A percentile compares a stretch with the other conserved stretches of the same genome.
Conservation (phyloP, 2,329 filamentous ascomycete genomes). For the Xylariaceae sp. region DNA sequence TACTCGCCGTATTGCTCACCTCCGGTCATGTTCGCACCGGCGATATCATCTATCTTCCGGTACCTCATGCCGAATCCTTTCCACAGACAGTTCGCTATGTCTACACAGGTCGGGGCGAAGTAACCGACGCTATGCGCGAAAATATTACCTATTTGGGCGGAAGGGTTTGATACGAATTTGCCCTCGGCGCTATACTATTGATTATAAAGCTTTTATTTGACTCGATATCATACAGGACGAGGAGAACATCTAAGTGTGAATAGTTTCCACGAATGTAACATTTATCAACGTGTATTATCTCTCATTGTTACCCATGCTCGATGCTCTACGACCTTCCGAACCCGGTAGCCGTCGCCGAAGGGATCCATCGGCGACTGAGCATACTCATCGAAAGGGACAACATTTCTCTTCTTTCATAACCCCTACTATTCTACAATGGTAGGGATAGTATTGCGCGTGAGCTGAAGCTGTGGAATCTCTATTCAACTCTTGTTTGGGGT, state of each 20-base stretch:
- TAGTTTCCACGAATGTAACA: not conserved
- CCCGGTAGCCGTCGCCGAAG: not conserved
- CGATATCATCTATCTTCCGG: conserved; percentile 53
- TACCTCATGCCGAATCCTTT: conserved; percentile 56
- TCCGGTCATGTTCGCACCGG: conserved; percentile 49
- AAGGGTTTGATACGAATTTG: conserved; percentile 32
- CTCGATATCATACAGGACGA: not conserved
- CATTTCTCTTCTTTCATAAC: not conserved
- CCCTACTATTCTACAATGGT: not conserved
- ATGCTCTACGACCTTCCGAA: not conserved
- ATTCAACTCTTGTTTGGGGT: not conserved
- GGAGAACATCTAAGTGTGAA: not conserved
- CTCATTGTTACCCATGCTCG: not conserved
- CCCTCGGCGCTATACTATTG: not conserved
- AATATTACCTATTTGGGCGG: conserved; percentile 56
- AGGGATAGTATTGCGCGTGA: too few relatives aligned
- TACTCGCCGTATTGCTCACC: conserved; percentile 51
- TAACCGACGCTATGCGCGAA: conserved; percentile 44
- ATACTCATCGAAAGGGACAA: not conserved
- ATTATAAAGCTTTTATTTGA: not conserved
- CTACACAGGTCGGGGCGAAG: conserved; percentile 48
- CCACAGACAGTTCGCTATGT: conserved; percentile 50
- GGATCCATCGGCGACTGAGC: not conserved
- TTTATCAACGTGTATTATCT: not conserved
- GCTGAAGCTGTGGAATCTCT: not conserved